Evolutionary conservation across 78 protist species (phyloP).

Genomic region (Dictyostelium citrinum): DNA sequence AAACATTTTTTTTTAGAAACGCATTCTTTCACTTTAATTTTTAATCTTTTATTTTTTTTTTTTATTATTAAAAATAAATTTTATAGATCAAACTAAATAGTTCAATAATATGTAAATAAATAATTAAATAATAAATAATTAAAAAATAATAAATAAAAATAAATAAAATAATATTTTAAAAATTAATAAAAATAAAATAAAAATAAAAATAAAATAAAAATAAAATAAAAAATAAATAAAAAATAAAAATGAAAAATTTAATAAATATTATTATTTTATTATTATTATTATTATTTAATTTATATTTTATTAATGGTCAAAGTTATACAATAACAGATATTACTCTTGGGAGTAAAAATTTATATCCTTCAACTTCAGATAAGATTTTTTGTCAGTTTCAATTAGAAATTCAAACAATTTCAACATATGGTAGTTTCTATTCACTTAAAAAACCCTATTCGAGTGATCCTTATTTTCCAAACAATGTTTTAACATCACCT

Average conservation of each 20-base stretch:
- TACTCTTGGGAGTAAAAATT: neutral
- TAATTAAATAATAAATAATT: neutral
- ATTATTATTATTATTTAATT: neutral
- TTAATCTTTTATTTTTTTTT: neutral
- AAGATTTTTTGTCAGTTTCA: neutral
- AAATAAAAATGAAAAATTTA: neutral
- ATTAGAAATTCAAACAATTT: neutral
- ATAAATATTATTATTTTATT: neutral
- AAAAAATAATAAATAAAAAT: neutral
- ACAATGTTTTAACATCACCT: neutral
- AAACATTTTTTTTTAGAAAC: neutral
- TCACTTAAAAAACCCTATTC: neutral
- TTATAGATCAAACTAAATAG: no score
- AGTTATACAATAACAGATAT: neutral
- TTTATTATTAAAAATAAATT: no score
- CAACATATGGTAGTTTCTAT: neutral
- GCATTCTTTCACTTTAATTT: neutral
- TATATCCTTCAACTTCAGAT: neutral
- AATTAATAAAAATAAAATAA: neutral
- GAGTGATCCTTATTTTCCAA: neutral
- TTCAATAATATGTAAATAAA: neutral
- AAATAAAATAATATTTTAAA: neutral
- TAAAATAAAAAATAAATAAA: neutral
- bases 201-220: neutral
- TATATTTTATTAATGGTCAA: neutral